phyloP scores from a whole-genome alignment of 2,329 filamentous ascomycete species.

The Xylariaceae sp. region DNA sequence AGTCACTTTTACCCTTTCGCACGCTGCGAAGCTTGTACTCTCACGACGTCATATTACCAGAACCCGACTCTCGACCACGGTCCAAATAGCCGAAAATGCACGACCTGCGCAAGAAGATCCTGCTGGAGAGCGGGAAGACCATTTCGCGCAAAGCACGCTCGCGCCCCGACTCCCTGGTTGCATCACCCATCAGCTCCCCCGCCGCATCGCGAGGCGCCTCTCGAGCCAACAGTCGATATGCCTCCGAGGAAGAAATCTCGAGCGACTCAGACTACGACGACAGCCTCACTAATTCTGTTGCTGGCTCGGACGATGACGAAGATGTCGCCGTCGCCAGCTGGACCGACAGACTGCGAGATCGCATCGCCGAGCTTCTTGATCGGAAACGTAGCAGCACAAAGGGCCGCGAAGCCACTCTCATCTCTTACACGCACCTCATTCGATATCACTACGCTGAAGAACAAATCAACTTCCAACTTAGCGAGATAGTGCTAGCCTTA shows the following conservation, averaged over 20 bases:
- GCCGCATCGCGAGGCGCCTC: constrained; percentile 58
- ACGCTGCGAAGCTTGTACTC: not conserved
- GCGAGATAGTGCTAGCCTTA: constrained; percentile 64
- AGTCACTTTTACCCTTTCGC: not conserved
- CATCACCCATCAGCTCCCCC: constrained; percentile 58
- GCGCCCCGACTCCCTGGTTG: constrained; percentile 52
- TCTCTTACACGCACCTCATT: constrained; percentile 61
- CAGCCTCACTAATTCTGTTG: constrained; percentile 43
- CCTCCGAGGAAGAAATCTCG: constrained; percentile 61
- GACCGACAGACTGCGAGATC: constrained; percentile 60
- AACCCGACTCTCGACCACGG: not conserved
- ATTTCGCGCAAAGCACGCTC: constrained; percentile 65
- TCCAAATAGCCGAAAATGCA: constrained; percentile 46
- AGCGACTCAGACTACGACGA: constrained; percentile 55
- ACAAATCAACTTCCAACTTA: constrained; percentile 56
- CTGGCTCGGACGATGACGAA: constrained; percentile 63
- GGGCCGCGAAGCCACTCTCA: constrained; percentile 64
- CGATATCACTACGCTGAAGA: constrained; percentile 66
- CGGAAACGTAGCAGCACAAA: constrained; percentile 76
- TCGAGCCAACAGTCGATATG: constrained; percentile 58
- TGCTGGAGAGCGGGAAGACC: constrained; percentile 69
- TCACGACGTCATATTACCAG: not conserved
- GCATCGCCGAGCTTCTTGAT: constrained; percentile 67
- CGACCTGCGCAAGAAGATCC: constrained; percentile 65
- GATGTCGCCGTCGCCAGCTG: constrained; percentile 56